Evolutionary conservation across 306 rosid genomes (phyloP), one percentile per base, ranked within the genome.

Genomic region (Alnus rubra): DNA sequence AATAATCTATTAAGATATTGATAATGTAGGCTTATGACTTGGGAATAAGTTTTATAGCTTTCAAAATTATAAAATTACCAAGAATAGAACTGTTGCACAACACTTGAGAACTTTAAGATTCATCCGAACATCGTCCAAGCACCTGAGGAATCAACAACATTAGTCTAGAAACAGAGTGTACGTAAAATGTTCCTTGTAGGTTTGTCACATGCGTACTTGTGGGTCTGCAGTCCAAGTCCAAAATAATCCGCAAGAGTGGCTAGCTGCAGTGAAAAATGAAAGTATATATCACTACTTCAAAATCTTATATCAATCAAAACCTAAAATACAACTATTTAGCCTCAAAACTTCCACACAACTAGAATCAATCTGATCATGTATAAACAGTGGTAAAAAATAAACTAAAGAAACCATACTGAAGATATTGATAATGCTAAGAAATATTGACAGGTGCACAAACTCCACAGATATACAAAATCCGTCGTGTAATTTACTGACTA

Each of bases 71-170:
- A 76, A 73, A 42, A 13, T 89, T 93, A 96, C 99, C 98, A 96
- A 81, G 87, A 96, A 90, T 74, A 93, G 74, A 80, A 96, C 98
- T 0, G 99, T 88, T 35, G 99, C 90, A 77, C 98, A 93, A 71
- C 88, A 76, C 69, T 93, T 96, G 76, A 96, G 92, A 74, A 96
- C 98, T 89, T 93, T 94, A 51, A 96, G 97, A 89, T 93, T 96
- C 98, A 96, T 88, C 69, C 99, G 92, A 33, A 93, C 99, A 86
- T 93, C 99, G 73, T 91, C 99, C 80, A 96, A 88, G 85, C 99
- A 93, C 94, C 99, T 96, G 89, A 71, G 51, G 55, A 82, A 74
- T 76, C 45, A 65, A 62, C 81, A 53, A 69, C 75, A 81, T 12
- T 31, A 30, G 69, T 47, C 55, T 48, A 51, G 77, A 19, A 3